Evolutionary conservation across 768 basidiomycete species (phyloP).

Genomic region (Chalciporus pseudorubinellus): DNA sequence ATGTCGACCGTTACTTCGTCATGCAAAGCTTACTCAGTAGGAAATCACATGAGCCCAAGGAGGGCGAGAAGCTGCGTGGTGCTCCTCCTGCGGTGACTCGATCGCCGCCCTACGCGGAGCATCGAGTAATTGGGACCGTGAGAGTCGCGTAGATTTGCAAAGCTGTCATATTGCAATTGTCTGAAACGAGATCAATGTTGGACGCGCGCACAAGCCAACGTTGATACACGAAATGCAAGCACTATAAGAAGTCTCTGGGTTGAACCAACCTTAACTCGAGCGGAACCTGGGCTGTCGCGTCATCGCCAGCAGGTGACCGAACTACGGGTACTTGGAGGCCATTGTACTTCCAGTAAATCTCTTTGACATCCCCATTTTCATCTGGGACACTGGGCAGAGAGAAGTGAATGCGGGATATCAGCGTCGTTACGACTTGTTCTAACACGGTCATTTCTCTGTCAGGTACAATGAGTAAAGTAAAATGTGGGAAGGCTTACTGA

Average conservation of each 20-base stretch:
- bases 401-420: conserved; percentile 36
- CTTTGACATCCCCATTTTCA: conserved; percentile 30
- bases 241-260: conserved; percentile 30
- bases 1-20: no score
- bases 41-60: background rate
- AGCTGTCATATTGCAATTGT: background rate
- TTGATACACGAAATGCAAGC: conserved; percentile 1
- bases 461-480: background rate
- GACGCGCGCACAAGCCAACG: background rate
- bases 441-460: conserved; percentile 1
- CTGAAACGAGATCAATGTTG: no score
- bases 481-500: conserved; percentile 39
- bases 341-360: conserved; percentile 37
- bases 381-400: conserved; percentile 30
- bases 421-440: conserved; percentile 38
- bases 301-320: conserved; percentile 34
- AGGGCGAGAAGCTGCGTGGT: background rate
- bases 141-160: background rate
- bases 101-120: no score
- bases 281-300: conserved; percentile 33
- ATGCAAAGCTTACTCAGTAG: background rate
- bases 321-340: conserved; percentile 39
- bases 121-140: no score
- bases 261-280: conserved; percentile 25
- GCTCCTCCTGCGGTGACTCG: no score